Conservation (phyloP, 768 basidiomycete species). For the Psilocybe cyanescens region DNA sequence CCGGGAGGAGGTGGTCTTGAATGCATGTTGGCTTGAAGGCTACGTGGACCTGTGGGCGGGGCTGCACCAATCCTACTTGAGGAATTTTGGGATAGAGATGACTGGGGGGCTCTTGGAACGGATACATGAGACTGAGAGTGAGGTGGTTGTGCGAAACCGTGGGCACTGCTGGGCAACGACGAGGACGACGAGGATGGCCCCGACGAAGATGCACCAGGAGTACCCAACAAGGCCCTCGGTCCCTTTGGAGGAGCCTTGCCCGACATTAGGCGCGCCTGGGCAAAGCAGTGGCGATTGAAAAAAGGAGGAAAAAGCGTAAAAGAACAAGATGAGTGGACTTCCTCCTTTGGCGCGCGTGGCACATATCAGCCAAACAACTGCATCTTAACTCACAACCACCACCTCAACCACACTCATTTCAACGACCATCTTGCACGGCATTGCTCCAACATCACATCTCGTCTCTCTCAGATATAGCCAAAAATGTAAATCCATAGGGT, state of each 20-base stretch:
- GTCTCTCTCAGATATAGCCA: too few relatives aligned
- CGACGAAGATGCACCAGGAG: conserved; percentile 19
- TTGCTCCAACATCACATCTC: too few relatives aligned
- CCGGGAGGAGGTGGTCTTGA: conserved; percentile 31
- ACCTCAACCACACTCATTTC: conserved; percentile 3
- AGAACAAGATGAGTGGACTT: conserved; percentile 24
- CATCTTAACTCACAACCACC: conserved; percentile 24
- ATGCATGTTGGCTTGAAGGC: conserved; percentile 47
- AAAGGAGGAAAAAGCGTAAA: conserved; percentile 17
- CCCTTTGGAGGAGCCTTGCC: conserved; percentile 79
- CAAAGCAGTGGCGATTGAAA: not conserved
- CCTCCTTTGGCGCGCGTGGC: conserved; percentile 29
- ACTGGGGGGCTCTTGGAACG: too few relatives aligned
- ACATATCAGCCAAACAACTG: conserved; percentile 29
- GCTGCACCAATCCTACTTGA: conserved; percentile 50
- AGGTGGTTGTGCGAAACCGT: not conserved
- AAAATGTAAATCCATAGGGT: too few relatives aligned
- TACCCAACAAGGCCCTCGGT: conserved; percentile 66
- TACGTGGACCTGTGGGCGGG: conserved; percentile 72
- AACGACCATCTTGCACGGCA: too few relatives aligned
- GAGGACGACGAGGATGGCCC: too few relatives aligned
- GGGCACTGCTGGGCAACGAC: too few relatives aligned
- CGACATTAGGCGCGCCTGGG: conserved; percentile 51
- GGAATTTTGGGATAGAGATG: conserved; percentile 14
- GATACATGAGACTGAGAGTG: conserved; percentile 13